A percentile compares a stretch with the other conserved stretches of the same genome.
Evolutionary conservation across 352 stramenopile genomes (phyloP).

Genomic region (Thalassiosira mediterranea): DNA sequence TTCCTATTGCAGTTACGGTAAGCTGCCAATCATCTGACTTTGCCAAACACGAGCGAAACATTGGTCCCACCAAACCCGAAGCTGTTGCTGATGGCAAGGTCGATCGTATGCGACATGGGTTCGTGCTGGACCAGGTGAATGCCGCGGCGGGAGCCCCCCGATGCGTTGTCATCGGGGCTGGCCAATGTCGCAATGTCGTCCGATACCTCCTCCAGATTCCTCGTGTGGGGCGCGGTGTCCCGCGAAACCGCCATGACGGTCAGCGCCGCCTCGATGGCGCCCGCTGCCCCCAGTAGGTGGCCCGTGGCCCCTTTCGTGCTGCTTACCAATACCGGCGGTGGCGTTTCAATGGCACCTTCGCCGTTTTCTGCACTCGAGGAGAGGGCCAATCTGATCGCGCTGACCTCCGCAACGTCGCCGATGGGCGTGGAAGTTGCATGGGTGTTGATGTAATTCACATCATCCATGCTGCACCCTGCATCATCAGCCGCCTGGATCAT

Average conservation of each 20-base stretch:
- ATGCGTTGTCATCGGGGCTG: constrained; percentile 63
- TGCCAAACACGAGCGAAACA: no score
- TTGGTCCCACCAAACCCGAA: no score
- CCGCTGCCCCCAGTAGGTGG: constrained; percentile 94
- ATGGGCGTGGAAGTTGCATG: constrained; percentile 98
- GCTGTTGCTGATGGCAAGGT: no score
- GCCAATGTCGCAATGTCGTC: constrained; percentile 43
- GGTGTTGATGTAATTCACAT: constrained; percentile 92
- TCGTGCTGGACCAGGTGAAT: no score
- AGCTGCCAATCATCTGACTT: no score
- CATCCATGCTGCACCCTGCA: constrained; percentile 71
- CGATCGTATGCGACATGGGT: no score
- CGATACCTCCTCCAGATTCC: constrained; percentile 88
- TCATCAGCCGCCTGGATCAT: constrained; percentile 91
- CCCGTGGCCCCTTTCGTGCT: constrained; percentile 91
- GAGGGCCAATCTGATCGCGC: constrained; percentile 32
- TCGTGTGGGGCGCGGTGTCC: constrained; percentile 87
- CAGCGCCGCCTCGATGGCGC: constrained; percentile 95
- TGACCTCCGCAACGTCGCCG: constrained; percentile 93
- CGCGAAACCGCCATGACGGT: constrained; percentile 90
- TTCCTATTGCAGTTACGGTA: no score
- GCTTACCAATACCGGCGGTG: constrained; percentile 63
- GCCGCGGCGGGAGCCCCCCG: no score
- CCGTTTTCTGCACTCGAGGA: constrained; percentile 10
- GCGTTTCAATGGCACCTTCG: background rate